Base-by-base conservation (phyloP, 2,329 filamentous ascomycete genomes). In the Dothidotthia symphoricarpi region DNA sequence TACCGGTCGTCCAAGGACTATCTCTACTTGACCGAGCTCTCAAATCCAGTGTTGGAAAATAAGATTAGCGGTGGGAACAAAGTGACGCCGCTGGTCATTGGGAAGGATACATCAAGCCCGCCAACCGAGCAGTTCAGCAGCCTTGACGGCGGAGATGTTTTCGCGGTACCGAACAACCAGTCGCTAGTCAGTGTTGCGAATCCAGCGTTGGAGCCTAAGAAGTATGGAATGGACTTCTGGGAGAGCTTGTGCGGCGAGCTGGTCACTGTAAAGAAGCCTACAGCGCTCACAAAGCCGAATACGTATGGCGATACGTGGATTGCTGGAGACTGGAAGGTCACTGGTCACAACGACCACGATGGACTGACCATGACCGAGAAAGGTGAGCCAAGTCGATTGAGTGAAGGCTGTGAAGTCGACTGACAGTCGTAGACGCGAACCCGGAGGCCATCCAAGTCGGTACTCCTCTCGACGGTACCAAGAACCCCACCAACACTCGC, bases 161-260 rank as follows among this genome's bases (percentile, higher is more conserved):
- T 85, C 45, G 75, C 68, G 1, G 67, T 84, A 4, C 83, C 84
- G 9, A 85, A 84, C 55, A 83, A 79, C 43, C 68, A 69, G 26
- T 75, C 69, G 45, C 73, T 74, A 48, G 57, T 87, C 26, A 83
- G 81, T 2, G 68, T 62, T 5, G 68, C 59, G 24, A 86, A 87
- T 58, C 82, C 82, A 0, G 67, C 69, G 11, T 72, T 87, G 26
- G 62, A 83, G 43, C 83, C 83, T 2, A 66, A 68, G 15, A 66
- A 69, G 28, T 87, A 82, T 54, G 84, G 83, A 2, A 69, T 87
- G 19, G 84, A 87, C 61, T 88, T 86, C 57, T 87, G 83, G 84
- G 81, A 87, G 72, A 82, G 77, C 45, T 65, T 87, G 41, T 72
- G 70, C 36, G 84, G 83, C 17, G 81, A 86, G 63, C 70, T 86